Evolutionary conservation across 78 protist species (phyloP).

Genomic region (Cavenderia fasciculata): DNA sequence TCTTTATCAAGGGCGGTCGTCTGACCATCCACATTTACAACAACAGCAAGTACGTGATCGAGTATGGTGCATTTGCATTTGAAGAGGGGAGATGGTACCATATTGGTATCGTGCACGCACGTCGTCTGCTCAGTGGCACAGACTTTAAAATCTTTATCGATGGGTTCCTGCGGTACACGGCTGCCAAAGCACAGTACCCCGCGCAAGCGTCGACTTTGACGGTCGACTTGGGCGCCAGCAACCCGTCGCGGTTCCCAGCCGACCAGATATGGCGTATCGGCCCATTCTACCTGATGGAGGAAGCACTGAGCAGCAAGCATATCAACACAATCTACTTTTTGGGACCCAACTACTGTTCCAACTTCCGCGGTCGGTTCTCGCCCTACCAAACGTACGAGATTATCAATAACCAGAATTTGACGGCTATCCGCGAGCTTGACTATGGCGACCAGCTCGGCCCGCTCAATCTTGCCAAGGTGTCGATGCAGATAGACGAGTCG

Average conservation of each 20-base stretch:
- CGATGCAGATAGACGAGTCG: constrained; percentile 66
- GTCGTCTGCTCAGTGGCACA: constrained; percentile 53
- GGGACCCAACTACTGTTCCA: constrained; percentile 73
- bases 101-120: constrained; percentile 70
- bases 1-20: constrained; percentile 30
- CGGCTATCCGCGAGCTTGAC: constrained; percentile 51
- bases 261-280: constrained; percentile 77
- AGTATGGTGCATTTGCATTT: constrained; percentile 16
- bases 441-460: constrained; percentile 71
- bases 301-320: constrained; percentile 37
- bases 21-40: constrained; percentile 24
- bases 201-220: constrained; percentile 23
- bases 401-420: constrained; percentile 24
- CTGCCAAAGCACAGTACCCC: constrained; percentile 55
- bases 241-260: background rate
- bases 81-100: constrained; percentile 57
- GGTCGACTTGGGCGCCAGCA: constrained; percentile 35
- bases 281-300: constrained; percentile 62
- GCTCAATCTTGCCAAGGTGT: constrained; percentile 48
- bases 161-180: constrained; percentile 40
- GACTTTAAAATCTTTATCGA: constrained; percentile 68
- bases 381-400: constrained; percentile 76
- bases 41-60: constrained; percentile 40
- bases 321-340: constrained; percentile 62
- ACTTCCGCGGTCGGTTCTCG: constrained; percentile 70